phyloP scores from a whole-genome alignment of 2,329 filamentous ascomycete genomes.

The Ophiostoma sp. region DNA sequence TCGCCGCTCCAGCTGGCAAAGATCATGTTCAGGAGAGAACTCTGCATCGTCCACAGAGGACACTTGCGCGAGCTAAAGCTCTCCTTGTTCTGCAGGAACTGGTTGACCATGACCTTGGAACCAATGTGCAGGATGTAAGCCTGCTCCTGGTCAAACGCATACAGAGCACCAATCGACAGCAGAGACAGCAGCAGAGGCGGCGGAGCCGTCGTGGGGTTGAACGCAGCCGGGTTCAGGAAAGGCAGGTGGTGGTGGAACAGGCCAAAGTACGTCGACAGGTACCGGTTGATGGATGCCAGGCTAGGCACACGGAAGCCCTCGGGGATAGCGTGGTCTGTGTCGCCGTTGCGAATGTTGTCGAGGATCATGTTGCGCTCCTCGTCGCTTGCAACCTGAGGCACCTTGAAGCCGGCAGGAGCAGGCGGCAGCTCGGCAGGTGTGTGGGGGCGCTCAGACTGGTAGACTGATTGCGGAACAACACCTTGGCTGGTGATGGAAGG shows the following conservation, averaged over 20 bases:
- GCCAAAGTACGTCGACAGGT: conserved; percentile 92
- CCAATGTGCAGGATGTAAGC: conserved; percentile 97
- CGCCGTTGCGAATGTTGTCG: conserved; percentile 76
- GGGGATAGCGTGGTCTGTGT: conserved; percentile 75
- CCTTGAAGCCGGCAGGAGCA: conserved; percentile 61
- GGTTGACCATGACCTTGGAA: conserved; percentile 93
- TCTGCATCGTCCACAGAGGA: conserved; percentile 97
- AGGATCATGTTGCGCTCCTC: conserved; percentile 80
- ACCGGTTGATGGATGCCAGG: conserved; percentile 77
- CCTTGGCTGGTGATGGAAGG: conserved; percentile 64
- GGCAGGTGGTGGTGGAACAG: conserved; percentile 95
- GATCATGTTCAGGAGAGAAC: conserved; percentile 94
- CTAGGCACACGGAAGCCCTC: conserved; percentile 86
- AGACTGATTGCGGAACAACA: conserved; percentile 64
- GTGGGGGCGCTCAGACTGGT: conserved; percentile 61
- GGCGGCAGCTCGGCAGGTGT: conserved; percentile 65
- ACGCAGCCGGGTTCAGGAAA: conserved; percentile 89
- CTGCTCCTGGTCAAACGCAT: conserved; percentile 95
- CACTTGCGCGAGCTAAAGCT: conserved; percentile 98
- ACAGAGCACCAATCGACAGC: conserved; percentile 89
- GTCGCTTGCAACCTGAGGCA: conserved; percentile 77
- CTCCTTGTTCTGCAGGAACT: conserved; percentile 96
- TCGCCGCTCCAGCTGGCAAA: conserved; percentile 99
- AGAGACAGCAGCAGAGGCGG: conserved; percentile 82
- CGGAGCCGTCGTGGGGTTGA: conserved; percentile 72